A percentile compares a stretch with the other conserved stretches of the same genome.
phyloP scores from a whole-genome alignment of 805 yeast species.

The Candida silvicultrix region DNA sequence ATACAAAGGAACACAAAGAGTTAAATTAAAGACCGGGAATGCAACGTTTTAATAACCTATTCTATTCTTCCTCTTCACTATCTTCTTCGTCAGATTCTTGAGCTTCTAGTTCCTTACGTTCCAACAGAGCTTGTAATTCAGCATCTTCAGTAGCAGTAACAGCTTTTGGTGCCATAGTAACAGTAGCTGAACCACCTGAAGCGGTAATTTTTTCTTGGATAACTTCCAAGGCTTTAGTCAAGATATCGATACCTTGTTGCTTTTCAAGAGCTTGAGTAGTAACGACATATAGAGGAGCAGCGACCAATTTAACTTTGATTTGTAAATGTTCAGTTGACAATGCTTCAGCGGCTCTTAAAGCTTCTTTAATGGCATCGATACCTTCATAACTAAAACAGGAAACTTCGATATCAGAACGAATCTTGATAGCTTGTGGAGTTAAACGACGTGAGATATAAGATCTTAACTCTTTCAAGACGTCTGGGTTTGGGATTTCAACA shows the following conservation, averaged over 20 bases:
- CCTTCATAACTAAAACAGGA: constrained; percentile 97
- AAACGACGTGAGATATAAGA: constrained; percentile 77
- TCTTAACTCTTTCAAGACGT: neutral
- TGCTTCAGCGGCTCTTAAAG: constrained; percentile 81
- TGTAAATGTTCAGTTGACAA: constrained; percentile 79
- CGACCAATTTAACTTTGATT: constrained; percentile 90
- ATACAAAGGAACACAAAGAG: neutral
- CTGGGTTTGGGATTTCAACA: constrained; percentile 41
- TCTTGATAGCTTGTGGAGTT: constrained; percentile 96
- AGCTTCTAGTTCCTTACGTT: constrained; percentile 81
- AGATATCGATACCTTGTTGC: constrained; percentile 73
- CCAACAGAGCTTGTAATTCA: constrained; percentile 92
- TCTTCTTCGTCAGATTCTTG: constrained; percentile 77
- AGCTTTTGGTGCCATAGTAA: constrained; percentile 98
- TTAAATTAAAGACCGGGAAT: too few relatives aligned
- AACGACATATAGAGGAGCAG: constrained; percentile 93
- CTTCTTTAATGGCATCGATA: constrained; percentile 90
- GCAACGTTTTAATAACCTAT: neutral
- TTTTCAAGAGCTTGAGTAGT: constrained; percentile 92
- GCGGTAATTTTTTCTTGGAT: constrained; percentile 64
- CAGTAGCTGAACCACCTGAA: constrained; percentile 81
- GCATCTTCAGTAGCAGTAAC: constrained; percentile 98
- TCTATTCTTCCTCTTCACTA: constrained; percentile 36
- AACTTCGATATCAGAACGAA: constrained; percentile 98
- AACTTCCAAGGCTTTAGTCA: constrained; percentile 73